phyloP scores from a whole-genome alignment of 192 early-diverging fungal genomes.

The Podila horticola region DNA sequence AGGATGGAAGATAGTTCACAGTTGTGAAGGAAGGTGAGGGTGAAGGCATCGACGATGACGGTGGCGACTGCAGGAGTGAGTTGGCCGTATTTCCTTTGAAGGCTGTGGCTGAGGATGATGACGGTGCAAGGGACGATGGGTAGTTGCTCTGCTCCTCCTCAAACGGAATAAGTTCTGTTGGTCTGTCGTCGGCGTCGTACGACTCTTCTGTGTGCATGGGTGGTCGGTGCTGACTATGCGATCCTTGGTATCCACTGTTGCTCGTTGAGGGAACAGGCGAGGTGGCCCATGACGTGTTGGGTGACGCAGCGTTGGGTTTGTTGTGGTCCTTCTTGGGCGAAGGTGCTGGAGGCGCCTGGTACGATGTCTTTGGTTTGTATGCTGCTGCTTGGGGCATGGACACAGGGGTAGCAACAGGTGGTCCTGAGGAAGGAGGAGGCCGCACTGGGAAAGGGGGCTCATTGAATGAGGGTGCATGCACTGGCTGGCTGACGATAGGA shows the following conservation, averaged over 20 bases:
- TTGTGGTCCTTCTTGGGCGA: conserved; percentile 35
- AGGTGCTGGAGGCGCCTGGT: conserved; percentile 19
- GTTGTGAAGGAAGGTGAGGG: conserved; percentile 34
- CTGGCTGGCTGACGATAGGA: background rate
- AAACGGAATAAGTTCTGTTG: conserved; percentile 39
- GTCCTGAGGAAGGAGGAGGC: background rate
- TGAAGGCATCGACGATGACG: conserved; percentile 14
- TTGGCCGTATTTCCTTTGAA: background rate
- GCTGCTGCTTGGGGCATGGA: conserved; percentile 5
- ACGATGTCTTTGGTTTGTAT: conserved; percentile 43
- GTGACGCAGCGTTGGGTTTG: conserved; percentile 16
- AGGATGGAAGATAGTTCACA: conserved; percentile 28
- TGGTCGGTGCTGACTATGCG: conserved; percentile 34
- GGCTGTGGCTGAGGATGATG: background rate
- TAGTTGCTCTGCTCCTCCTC: conserved; percentile 13
- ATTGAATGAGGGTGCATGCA: background rate
- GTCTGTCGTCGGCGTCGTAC: conserved; percentile 45
- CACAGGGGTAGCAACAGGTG: conserved; percentile 12
- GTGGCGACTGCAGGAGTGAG: conserved; percentile 8
- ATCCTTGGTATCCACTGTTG: conserved; percentile 17
- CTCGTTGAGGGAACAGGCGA: background rate
- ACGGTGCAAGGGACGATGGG: background rate
- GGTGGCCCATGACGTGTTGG: conserved; percentile 15
- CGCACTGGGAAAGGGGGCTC: background rate
- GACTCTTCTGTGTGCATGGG: conserved; percentile 19